A percentile compares a stretch with the other conserved stretches of the same genome.
These are phyloP conservation scores for Tremella mesenterica DNA, from an alignment of 768 basidiomycete species.

Conservation along the genomic window DNA sequence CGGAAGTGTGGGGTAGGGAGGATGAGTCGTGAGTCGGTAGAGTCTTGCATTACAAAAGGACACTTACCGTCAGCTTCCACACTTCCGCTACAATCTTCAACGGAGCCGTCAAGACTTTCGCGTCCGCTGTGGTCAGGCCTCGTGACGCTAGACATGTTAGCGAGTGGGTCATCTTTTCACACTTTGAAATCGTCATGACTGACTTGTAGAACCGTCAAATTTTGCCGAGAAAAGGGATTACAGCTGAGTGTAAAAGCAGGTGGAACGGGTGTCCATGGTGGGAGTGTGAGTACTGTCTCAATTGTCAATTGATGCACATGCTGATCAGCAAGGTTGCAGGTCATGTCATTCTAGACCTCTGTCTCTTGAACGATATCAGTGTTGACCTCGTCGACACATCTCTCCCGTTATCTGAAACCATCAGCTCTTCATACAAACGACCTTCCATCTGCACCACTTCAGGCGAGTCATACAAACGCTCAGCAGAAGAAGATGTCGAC, in stretches of 20 bases:
- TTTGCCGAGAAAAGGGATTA: constrained; percentile 62
- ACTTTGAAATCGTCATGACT: neutral
- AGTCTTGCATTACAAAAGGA: neutral
- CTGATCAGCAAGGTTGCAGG: constrained; percentile 55
- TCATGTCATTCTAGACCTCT: constrained; percentile 74
- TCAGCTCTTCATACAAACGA: constrained; percentile 3
- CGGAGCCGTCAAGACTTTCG: constrained; percentile 57
- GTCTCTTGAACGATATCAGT: constrained; percentile 58
- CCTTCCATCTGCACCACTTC: neutral
- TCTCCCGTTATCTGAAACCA: constrained; percentile 9
- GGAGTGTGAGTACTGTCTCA: constrained; percentile 49
- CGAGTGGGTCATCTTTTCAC: constrained; percentile 51
- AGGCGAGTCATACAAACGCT: neutral
- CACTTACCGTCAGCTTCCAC: constrained; percentile 31
- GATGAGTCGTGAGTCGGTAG: constrained; percentile 16
- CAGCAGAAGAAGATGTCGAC: neutral
- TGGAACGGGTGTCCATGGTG: constrained; percentile 83
- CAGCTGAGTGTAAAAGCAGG: constrained; percentile 79
- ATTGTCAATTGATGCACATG: neutral
- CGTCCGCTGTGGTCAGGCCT: constrained; percentile 63
- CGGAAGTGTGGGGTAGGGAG: constrained; percentile 8
- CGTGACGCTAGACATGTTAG: constrained; percentile 72
- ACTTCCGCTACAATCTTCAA: constrained; percentile 55
- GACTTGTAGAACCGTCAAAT: constrained; percentile 54
- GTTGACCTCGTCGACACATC: constrained; percentile 49